phyloP scores from a whole-genome alignment of 2,329 filamentous ascomycete genomes.

The Nemania abortiva region DNA sequence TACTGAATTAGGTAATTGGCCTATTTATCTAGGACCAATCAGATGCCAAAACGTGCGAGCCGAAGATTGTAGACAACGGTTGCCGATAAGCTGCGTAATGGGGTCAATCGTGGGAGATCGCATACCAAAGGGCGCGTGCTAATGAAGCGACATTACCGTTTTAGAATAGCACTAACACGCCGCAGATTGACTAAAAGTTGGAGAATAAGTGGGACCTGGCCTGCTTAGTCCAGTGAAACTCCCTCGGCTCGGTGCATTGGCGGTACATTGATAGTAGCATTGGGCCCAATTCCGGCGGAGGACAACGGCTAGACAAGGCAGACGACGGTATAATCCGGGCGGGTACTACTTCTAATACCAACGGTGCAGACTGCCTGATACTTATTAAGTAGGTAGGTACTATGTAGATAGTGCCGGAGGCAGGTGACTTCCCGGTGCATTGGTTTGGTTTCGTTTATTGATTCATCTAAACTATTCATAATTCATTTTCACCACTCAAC shows the following conservation, averaged over 20 bases:
- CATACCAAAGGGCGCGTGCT: neutral
- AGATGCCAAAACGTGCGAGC: neutral
- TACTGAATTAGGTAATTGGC: conserved; percentile 1
- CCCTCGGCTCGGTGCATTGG: conserved; percentile 9
- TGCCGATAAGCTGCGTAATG: neutral
- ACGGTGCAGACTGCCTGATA: neutral
- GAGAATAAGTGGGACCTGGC: conserved; percentile 4
- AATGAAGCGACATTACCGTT: neutral
- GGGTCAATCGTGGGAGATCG: neutral
- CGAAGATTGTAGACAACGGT: neutral
- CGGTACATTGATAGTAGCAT: too few species aligned
- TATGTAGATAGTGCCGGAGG: neutral
- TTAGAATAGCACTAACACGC: neutral
- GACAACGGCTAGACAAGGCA: conserved; percentile 34
- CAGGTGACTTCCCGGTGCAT: neutral
- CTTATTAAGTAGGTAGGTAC: too few species aligned
- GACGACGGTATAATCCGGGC: conserved; percentile 23
- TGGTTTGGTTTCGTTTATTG: neutral
- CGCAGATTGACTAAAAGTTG: neutral
- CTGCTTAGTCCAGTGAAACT: neutral
- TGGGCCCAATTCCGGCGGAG: conserved; percentile 21
- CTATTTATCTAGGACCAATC: neutral
- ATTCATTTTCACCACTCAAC: neutral
- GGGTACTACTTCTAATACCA: neutral
- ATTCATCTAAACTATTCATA: neutral